Evolutionary conservation across 441 rosid genomes (phyloP), one percentile per base, ranked within the genome.

Genomic region (Adansonia gregorii): DNA sequence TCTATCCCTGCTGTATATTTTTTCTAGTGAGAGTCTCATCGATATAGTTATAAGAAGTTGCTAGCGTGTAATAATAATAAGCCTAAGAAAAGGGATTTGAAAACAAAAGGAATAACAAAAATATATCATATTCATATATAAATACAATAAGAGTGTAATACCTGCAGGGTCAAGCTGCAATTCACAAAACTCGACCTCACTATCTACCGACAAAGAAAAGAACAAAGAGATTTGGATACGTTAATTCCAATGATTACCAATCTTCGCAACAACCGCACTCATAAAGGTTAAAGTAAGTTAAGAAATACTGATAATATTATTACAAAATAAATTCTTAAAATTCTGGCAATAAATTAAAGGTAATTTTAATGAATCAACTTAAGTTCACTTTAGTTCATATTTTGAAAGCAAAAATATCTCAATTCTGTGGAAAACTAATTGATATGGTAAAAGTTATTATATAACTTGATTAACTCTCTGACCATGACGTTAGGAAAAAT

Each of bases 141-240:
- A 45, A 46, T 63, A 49, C 9, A 1, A 64, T 35, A 51, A 12
- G 0, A n/a, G 41, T 46, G 51, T 31, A 70, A 58, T 73, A 88
- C 91, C 91, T 79, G 88, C 79, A 0, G 91, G 81, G 63, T 89
- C 86, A 52, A 87, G 92, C 79, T 86, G 91, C 66, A 90, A 83
- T 2, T 88, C 79, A 0, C 88, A 87, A 76, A 87, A 83, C 67
- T 89, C 92, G 75, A 82, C 89, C 73, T 86, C 92, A 76, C 85
- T 85, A 89, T 86, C 91, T 87, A 80, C 19, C 69, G 7, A 10
- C 58, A 55, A 72, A 14, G 2, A 20, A 73, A 59, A 54, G 20
- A n/a, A 72, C 22, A 72, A n/a, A 39, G 2, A 43, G 22, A 11
- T 14, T 43, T 41, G 27, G 51, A 73, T 35, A 43, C 6, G 67